A percentile compares a stretch with the other conserved stretches of the same genome.
These are phyloP conservation scores for Thalassiosira livingstoniorum DNA, from an alignment of 352 stramenopile species.

Conservation along the genomic window DNA sequence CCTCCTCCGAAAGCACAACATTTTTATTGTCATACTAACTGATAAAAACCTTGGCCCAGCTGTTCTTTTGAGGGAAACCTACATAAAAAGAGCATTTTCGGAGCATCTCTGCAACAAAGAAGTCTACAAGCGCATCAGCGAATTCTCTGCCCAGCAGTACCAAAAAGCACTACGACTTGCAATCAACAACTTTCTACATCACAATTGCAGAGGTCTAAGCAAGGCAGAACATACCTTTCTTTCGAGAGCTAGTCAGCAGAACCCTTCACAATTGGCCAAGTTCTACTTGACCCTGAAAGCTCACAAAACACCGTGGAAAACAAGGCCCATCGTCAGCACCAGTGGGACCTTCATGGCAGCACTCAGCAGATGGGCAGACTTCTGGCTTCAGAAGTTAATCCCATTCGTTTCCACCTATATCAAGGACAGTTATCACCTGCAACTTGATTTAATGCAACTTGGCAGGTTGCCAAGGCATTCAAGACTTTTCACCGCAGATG, in stretches of 20 bases:
- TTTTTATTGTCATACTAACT: conserved; percentile 28
- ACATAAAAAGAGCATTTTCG: conserved; percentile 18
- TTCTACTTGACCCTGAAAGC: conserved; percentile 23
- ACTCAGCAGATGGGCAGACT: conserved; percentile 27
- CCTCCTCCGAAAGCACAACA: conserved; percentile 13
- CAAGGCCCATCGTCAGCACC: conserved; percentile 20
- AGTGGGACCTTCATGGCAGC: conserved; percentile 13
- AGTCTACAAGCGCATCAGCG: conserved; percentile 7
- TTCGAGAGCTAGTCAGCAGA: background rate
- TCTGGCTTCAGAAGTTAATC: conserved; percentile 31
- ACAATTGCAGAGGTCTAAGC: background rate
- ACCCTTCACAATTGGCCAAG: conserved; percentile 14
- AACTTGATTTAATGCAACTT: background rate
- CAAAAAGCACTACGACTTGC: background rate
- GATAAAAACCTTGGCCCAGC: conserved; percentile 49
- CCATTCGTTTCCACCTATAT: conserved; percentile 23
- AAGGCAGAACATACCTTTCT: conserved; percentile 18
- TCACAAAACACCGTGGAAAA: conserved; percentile 19
- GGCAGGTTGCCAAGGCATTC: background rate
- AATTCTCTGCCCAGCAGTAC: background rate
- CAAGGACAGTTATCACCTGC: conserved; percentile 9
- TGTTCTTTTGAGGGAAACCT: conserved; percentile 10
- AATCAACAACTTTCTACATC: background rate
- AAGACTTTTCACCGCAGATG: conserved; percentile 24
- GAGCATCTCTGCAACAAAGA: conserved; percentile 18